Percentiles rank a stretch among this genome's conserved stretches.
These are phyloP conservation scores for Salix caprea DNA, from an alignment of 345 rosid genomes.

Conservation along the genomic window DNA sequence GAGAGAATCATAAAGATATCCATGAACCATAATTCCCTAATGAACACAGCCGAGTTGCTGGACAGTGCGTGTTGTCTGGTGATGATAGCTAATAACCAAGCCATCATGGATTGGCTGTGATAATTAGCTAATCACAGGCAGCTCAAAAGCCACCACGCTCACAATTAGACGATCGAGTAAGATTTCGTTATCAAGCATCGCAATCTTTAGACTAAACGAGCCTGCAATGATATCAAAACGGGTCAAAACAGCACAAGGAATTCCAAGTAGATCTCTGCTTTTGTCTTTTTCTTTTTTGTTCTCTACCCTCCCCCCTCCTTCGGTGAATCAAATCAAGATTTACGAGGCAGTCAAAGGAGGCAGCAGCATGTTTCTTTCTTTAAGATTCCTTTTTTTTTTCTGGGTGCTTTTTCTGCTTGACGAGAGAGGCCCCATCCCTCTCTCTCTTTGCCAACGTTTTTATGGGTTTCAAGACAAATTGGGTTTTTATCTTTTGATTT, in stretches of 20 bases:
- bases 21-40: too few relatives aligned
- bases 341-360: conserved; percentile 48
- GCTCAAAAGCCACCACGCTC: background rate
- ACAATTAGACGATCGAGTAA: background rate
- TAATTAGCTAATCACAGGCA: background rate
- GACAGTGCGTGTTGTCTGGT: too few relatives aligned
- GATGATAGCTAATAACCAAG: too few relatives aligned
- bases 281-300: conserved; percentile 14
- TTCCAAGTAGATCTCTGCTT: conserved; percentile 32
- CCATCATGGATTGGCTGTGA: too few relatives aligned
- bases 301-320: background rate
- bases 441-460: background rate
- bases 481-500: conserved; percentile 7
- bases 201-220: background rate
- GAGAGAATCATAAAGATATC: too few relatives aligned
- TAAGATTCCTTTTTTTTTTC: conserved; percentile 2
- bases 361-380: conserved; percentile 2
- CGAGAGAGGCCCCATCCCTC: conserved; percentile 13
- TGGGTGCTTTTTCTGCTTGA: background rate
- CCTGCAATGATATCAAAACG: background rate
- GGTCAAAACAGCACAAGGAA: conserved; percentile 29
- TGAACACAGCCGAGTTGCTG: too few relatives aligned
- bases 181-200: background rate
- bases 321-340: conserved; percentile 20
- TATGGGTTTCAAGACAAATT: conserved; percentile 10